Conservation (phyloP, 495 filamentous ascomycete species). For the Elasticomyces elasticus region DNA sequence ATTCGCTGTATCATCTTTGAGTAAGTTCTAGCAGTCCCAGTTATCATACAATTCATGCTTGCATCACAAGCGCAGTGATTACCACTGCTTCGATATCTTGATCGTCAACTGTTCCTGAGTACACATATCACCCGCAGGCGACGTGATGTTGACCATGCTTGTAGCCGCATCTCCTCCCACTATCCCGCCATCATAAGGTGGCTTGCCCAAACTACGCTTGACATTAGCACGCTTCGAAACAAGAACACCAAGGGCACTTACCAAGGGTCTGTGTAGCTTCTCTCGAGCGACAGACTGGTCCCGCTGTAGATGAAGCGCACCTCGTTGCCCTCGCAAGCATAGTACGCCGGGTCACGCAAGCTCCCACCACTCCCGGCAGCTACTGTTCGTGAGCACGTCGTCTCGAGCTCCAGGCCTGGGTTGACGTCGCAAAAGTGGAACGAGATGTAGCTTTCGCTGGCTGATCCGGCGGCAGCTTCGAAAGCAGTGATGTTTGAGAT, state of each 20-base stretch:
- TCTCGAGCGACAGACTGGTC: background rate
- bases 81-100: background rate
- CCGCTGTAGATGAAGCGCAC: slow-evolving; percentile 9
- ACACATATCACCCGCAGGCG: background rate
- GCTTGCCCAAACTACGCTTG: background rate
- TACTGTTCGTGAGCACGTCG: slow-evolving; percentile 1
- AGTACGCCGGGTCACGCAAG: slow-evolving; percentile 1
- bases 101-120: background rate
- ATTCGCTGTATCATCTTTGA: too few relatives aligned
- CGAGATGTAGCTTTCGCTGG: slow-evolving; percentile 4
- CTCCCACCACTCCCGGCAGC: background rate
- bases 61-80: background rate
- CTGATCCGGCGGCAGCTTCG: background rate
- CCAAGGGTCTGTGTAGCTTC: slow-evolving; percentile 9
- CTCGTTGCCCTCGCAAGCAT: slow-evolving; percentile 8
- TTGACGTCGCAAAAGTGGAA: slow-evolving; percentile 21
- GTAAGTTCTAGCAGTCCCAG: too few relatives aligned
- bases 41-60: too few relatives aligned
- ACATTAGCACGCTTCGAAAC: background rate
- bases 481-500: slow-evolving; percentile 12
- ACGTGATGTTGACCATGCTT: background rate
- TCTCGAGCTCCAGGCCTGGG: slow-evolving; percentile 10
- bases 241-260: slow-evolving; percentile 1
- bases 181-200: slow-evolving; percentile 5
- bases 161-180: background rate